Conservation (phyloP, 176 grass and related monocot genomes). For the Zoysia pacifica region DNA sequence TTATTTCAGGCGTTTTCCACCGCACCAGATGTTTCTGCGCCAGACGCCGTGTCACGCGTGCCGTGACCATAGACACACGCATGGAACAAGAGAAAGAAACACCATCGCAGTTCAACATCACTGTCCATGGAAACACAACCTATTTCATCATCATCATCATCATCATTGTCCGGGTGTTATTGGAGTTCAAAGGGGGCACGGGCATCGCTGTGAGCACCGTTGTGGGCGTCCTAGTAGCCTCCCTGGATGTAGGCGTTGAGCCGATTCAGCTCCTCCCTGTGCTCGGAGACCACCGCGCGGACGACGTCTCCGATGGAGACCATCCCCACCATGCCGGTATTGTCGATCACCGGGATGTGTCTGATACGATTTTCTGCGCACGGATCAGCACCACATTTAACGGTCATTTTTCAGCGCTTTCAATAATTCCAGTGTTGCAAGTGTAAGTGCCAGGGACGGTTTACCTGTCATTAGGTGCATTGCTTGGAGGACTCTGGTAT, state of each 20-base stretch:
- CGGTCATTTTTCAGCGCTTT: neutral
- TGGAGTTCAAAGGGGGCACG: constrained; percentile 8
- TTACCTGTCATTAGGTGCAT: constrained; percentile 99
- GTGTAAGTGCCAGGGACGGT: neutral
- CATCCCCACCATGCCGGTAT: constrained; percentile 80
- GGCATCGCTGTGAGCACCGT: too few species aligned
- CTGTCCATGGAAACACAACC: constrained; percentile 11
- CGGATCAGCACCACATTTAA: neutral
- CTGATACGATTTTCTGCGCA: constrained; percentile 80
- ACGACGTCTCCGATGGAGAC: constrained; percentile 96
- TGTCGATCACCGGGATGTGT: constrained; percentile 89
- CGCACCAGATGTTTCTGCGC: constrained; percentile 12
- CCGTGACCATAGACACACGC: constrained; percentile 23
- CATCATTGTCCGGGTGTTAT: constrained; percentile 47
- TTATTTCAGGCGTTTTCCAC: constrained; percentile 31
- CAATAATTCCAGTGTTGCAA: neutral
- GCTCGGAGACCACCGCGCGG: constrained; percentile 81
- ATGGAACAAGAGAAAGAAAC: constrained; percentile 9
- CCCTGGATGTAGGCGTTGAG: constrained; percentile 95
- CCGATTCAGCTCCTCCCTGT: constrained; percentile 87
- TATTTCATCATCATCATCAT: constrained; percentile 48
- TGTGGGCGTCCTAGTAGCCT: constrained; percentile 62
- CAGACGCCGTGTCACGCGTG: neutral
- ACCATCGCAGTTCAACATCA: constrained; percentile 13
- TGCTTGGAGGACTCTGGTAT: constrained; percentile 80